Percentiles rank a stretch among this genome's conserved stretches.
phyloP scores from a whole-genome alignment of 345 rosid species.

The Rhizophora mangle region DNA sequence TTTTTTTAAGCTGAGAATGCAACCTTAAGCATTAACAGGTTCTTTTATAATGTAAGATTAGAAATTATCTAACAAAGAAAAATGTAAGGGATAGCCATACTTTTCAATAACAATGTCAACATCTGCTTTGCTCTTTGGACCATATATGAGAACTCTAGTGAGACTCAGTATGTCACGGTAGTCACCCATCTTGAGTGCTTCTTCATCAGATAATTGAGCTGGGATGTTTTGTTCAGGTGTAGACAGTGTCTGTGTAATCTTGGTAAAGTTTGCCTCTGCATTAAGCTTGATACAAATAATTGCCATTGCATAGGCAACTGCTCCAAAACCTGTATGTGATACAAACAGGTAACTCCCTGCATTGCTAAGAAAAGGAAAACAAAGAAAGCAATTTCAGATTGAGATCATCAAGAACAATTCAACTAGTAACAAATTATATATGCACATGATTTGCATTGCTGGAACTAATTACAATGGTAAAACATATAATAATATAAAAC shows the following conservation, averaged over 20 bases:
- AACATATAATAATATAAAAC: background rate
- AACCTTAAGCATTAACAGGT: background rate
- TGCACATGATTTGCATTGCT: too few relatives aligned
- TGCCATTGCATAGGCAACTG: conserved; percentile 89
- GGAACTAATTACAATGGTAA: too few relatives aligned
- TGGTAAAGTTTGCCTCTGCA: conserved; percentile 44
- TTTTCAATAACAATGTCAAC: conserved; percentile 67
- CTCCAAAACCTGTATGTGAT: conserved; percentile 93
- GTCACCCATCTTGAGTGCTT: conserved; percentile 80
- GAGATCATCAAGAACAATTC: conserved; percentile 2
- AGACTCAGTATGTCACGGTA: conserved; percentile 96
- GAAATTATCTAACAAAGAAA: background rate
- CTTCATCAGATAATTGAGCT: conserved; percentile 59
- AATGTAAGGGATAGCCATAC: conserved; percentile 26
- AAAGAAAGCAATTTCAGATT: background rate
- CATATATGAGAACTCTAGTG: conserved; percentile 79
- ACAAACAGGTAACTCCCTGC: conserved; percentile 80
- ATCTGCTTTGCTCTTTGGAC: conserved; percentile 92
- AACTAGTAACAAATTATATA: too few relatives aligned
- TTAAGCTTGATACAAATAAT: conserved; percentile 70
- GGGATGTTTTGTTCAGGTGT: conserved; percentile 37
- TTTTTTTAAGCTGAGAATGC: background rate
- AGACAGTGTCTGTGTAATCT: conserved; percentile 26
- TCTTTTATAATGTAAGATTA: background rate
- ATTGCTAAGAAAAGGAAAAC: conserved; percentile 36